A percentile compares a stretch with the other conserved stretches of the same genome.
phyloP scores from a whole-genome alignment of 441 rosid genomes.

The Gossypium lobatum region DNA sequence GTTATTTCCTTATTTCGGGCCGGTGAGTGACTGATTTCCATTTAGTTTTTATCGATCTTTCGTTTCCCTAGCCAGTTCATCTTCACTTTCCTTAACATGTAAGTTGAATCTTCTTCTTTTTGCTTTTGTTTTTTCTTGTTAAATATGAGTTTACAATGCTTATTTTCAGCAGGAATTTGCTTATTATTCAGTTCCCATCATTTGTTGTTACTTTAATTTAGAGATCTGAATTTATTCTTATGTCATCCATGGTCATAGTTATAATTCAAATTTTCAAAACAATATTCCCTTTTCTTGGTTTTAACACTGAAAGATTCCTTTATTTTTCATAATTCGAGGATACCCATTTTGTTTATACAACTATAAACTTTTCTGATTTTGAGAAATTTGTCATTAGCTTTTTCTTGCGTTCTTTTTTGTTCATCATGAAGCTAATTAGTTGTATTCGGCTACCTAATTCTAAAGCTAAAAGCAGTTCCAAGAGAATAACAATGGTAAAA shows the following conservation, averaged over 20 bases:
- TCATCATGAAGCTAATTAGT: conserved; percentile 19
- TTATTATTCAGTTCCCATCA: not conserved
- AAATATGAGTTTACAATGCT: not conserved
- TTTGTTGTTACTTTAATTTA: not conserved
- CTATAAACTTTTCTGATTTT: not conserved
- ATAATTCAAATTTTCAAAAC: not conserved
- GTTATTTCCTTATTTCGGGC: not conserved
- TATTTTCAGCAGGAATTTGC: not conserved
- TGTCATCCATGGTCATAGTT: not conserved
- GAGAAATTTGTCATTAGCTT: not conserved
- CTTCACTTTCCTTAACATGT: not conserved
- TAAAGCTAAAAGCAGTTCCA: conserved; percentile 1
- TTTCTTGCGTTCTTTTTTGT: not conserved
- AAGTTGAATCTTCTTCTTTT: conserved; percentile 9
- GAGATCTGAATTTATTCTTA: conserved; percentile 7
- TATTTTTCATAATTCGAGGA: not conserved
- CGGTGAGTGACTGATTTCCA: not conserved
- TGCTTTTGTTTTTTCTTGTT: not conserved
- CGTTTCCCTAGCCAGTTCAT: not conserved
- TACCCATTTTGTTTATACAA: conserved; percentile 3
- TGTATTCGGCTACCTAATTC: conserved; percentile 11
- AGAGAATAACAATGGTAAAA: conserved; percentile 50
- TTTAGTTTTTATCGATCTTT: not conserved
- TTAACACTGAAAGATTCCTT: not conserved
- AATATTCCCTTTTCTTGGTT: not conserved